Evolutionary conservation across 139 green algal species (phyloP), one percentile per base, ranked within the genome.

Genomic region (Tetradesmus obliquus): DNA sequence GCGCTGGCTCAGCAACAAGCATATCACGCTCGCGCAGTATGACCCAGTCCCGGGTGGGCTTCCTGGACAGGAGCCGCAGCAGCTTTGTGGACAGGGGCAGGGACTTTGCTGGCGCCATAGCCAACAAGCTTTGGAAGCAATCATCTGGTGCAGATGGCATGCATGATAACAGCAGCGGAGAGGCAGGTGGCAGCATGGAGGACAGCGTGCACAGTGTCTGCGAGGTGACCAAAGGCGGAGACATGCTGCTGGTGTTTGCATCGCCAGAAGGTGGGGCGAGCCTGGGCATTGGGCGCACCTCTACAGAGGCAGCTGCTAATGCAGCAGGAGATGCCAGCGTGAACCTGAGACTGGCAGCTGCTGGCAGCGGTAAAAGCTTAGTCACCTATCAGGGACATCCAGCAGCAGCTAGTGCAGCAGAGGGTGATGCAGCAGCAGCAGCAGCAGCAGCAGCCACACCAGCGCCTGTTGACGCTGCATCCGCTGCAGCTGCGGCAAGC

Each of bases 171-270:
- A 13, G 15, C 66, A 76, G 66, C 66, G 17, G n/a, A 76, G 17
- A 5, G 12, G n/a, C 66, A n/a, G 66, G 66, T 19, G 66, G 66
- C 66, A 76, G 66, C 66, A 24, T 5, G 3, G 66, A 76, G 15
- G 66, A 76, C n/a, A 76, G 66, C 66, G 66, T 76, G 66, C 66
- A 76, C 17, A 76, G 66, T 13, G n/a, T 3, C 17, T n/a, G 2
- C 66, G n/a, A 10, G 66, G 66, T 76, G 3, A 76, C 66, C 66
- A 76, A 76, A 54, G 82, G 82, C 20, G 82, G 82, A 17, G 82
- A 87, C 55, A 87, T 55, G n/a, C 55, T 87, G 55, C 82, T 87
- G 82, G 12, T 87, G 55, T 74, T 72, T 20, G 2, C 55, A 8
- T 87, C 55, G 15, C 55, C 17, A 1, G 55, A 45, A 8, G 82